These are phyloP conservation scores for Cucurbita maxima DNA, from an alignment of 306 rosid species.

Conservation along the genomic window DNA sequence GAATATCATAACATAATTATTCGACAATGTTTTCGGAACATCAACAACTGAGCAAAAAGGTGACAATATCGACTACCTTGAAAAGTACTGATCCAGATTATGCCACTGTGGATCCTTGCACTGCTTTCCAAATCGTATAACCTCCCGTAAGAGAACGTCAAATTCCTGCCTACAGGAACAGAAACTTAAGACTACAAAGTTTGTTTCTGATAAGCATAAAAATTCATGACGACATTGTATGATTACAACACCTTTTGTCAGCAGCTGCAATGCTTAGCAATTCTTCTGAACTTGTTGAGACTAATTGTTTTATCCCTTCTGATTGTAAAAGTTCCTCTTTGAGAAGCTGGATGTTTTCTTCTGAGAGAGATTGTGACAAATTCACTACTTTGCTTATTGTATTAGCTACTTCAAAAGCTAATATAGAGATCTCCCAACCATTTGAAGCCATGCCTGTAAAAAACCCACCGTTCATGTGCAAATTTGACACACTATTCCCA, in stretches of 20 bases:
- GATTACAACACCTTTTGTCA: constrained; percentile 57
- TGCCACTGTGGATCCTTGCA: constrained; percentile 96
- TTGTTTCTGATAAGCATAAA: not conserved
- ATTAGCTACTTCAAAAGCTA: constrained; percentile 97
- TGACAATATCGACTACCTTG: constrained; percentile 27
- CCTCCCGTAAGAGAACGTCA: constrained; percentile 51
- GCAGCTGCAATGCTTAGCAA: constrained; percentile 60
- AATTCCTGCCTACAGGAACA: constrained; percentile 56
- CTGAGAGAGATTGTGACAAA: constrained; percentile 59
- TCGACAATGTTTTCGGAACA: constrained; percentile 11
- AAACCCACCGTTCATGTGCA: constrained; percentile 36
- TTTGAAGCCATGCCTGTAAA: constrained; percentile 32
- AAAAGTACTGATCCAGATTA: constrained; percentile 57
- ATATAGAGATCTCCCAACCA: constrained; percentile 49
- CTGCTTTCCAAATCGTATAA: constrained; percentile 66
- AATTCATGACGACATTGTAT: not conserved
- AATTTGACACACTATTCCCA: constrained; percentile 62
- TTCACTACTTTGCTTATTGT: constrained; percentile 61
- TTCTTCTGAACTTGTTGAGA: constrained; percentile 57
- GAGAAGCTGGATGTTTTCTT: constrained; percentile 55
- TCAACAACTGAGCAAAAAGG: constrained; percentile 6
- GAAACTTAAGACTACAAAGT: constrained; percentile 6
- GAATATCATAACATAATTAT: constrained; percentile 14
- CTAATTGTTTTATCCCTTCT: constrained; percentile 48
- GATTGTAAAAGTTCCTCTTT: constrained; percentile 51